Conservation (phyloP, 805 yeast species). For the Saturnispora diversa region DNA sequence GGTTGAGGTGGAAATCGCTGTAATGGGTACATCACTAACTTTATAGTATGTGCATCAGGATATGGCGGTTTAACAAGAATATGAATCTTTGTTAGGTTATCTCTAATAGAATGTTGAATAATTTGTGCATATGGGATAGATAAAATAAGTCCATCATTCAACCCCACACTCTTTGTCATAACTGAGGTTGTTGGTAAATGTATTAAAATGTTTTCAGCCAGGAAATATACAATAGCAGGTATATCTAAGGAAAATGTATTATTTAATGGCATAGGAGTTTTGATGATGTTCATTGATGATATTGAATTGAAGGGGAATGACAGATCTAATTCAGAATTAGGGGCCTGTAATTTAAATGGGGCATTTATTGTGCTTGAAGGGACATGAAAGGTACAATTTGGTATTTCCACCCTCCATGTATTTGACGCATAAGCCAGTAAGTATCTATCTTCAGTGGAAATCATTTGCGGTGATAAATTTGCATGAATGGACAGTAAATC, state of each 20-base stretch:
- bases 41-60: not conserved
- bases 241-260: constrained; percentile 13
- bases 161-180: not conserved
- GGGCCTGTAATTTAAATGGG: constrained; percentile 5
- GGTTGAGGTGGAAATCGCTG: constrained; percentile 17
- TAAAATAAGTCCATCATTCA: constrained; percentile 13
- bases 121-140: constrained; percentile 22
- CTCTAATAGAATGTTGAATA: constrained; percentile 16
- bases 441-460: constrained; percentile 15
- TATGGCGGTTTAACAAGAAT: not conserved
- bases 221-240: constrained; percentile 21
- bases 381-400: constrained; percentile 11
- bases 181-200: constrained; percentile 14
- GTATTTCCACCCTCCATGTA: constrained; percentile 16
- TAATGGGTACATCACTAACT: constrained; percentile 16
- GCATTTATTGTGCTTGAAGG: constrained; percentile 5
- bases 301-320: constrained; percentile 10
- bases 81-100: constrained; percentile 14
- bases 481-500: constrained; percentile 20
- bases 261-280: not conserved
- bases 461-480: constrained; percentile 22
- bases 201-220: constrained; percentile 19
- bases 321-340: not conserved
- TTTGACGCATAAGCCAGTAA: constrained; percentile 21
- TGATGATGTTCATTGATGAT: not conserved